Evolutionary conservation across 805 yeast genomes (phyloP).

Genomic region (Yarrowia phangngaensis): DNA sequence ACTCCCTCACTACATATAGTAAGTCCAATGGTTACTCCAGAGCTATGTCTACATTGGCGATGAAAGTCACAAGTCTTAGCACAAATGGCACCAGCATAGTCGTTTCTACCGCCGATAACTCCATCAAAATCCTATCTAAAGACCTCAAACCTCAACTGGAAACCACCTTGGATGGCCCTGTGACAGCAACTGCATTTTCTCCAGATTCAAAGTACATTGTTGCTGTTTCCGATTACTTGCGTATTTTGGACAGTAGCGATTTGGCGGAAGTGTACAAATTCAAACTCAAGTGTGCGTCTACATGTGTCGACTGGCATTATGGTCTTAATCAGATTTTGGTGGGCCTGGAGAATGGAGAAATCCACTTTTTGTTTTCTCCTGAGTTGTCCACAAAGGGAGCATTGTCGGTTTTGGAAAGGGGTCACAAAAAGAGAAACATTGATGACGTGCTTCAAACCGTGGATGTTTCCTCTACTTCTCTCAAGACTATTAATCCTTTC

Average conservation of each 20-base stretch:
- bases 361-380: conserved; percentile 36
- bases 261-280: conserved; percentile 31
- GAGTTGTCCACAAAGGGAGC: conserved; percentile 37
- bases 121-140: conserved; percentile 31
- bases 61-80: conserved; percentile 38
- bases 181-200: conserved; percentile 31
- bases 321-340: conserved; percentile 37
- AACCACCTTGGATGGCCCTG: conserved; percentile 28
- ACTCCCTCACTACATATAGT: conserved; percentile 32
- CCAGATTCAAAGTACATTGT: conserved; percentile 35
- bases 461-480: conserved; percentile 30
- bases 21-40: conserved; percentile 30
- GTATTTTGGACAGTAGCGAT: conserved; percentile 37
- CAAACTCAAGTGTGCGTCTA: conserved; percentile 17
- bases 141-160: conserved; percentile 28
- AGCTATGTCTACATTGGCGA: conserved; percentile 33
- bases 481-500: conserved; percentile 32
- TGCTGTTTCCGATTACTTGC: conserved; percentile 34
- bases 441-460: conserved; percentile 36
- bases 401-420: conserved; percentile 32
- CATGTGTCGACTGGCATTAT: conserved; percentile 35
- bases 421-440: conserved; percentile 36
- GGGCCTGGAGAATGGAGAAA: conserved; percentile 35
- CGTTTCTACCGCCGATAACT: conserved; percentile 29
- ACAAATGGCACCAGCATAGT: conserved; percentile 25